Percentiles rank a stretch among this genome's conserved stretches.
These are phyloP conservation scores for Fusarium lyarnte DNA, from an alignment of 2,329 filamentous ascomycete genomes.

Conservation along the genomic window DNA sequence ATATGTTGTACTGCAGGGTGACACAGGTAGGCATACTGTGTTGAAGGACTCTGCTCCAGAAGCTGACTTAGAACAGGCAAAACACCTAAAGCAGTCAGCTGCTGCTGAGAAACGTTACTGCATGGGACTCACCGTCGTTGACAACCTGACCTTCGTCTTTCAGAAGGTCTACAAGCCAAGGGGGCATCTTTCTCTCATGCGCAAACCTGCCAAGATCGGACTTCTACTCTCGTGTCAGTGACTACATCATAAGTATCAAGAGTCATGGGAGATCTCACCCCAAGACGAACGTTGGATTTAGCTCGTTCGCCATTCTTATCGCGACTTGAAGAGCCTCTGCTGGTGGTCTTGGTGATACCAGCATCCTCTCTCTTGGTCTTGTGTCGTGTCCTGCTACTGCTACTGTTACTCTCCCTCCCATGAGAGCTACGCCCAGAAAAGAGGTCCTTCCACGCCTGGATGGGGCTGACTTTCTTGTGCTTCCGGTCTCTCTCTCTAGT, in stretches of 20 bases:
- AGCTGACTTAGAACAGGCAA: constrained; percentile 71
- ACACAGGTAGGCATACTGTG: constrained; percentile 81
- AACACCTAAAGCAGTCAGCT: constrained; percentile 54
- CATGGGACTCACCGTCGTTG: constrained; percentile 55
- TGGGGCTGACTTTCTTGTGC: constrained; percentile 22
- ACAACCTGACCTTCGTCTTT: constrained; percentile 66
- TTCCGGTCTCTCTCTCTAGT: constrained; percentile 21
- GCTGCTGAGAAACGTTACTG: background rate
- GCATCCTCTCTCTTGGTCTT: constrained; percentile 37
- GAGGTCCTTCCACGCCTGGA: constrained; percentile 40
- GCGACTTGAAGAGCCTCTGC: constrained; percentile 2
- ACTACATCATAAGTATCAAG: background rate
- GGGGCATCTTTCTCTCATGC: constrained; percentile 78
- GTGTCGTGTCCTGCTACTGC: constrained; percentile 33
- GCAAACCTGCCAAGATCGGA: constrained; percentile 77
- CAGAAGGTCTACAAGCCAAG: constrained; percentile 71
- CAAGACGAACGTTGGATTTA: constrained; percentile 29
- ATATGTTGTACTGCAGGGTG: constrained; percentile 80
- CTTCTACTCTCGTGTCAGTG: constrained; percentile 51
- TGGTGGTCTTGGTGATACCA: constrained; percentile 7
- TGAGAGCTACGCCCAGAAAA: constrained; percentile 18
- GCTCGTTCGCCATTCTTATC: constrained; percentile 3
- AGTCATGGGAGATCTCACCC: constrained; percentile 15
- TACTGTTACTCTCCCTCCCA: constrained; percentile 22
- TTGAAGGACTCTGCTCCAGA: constrained; percentile 68